Evolutionary conservation across 768 basidiomycete species (phyloP).

Genomic region (Brasilioporus rufonigricans): DNA sequence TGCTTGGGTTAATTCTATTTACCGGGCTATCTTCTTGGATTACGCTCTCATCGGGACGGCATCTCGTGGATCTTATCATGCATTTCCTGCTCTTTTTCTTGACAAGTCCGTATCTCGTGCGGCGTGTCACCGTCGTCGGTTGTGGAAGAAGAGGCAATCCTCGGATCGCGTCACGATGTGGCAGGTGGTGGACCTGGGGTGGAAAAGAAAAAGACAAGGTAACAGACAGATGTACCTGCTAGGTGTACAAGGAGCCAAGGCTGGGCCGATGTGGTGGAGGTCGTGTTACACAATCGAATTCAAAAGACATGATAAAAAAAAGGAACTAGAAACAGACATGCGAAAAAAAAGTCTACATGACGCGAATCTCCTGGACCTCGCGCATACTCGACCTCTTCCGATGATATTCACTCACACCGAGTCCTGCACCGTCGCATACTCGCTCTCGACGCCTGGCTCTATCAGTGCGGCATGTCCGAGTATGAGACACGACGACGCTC

Average conservation of each 20-base stretch:
- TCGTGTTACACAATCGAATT: too few relatives aligned
- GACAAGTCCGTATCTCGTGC: neutral
- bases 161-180: neutral
- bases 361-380: too few relatives aligned
- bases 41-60: neutral
- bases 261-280: too few relatives aligned
- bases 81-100: neutral
- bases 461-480: conserved; percentile 83
- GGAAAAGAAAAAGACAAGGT: neutral
- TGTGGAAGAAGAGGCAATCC: neutral
- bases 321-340: too few relatives aligned
- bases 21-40: neutral
- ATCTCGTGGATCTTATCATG: neutral
- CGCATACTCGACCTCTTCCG: too few relatives aligned
- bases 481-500: conserved; percentile 81
- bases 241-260: neutral
- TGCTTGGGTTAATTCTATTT: neutral
- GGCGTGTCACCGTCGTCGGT: neutral
- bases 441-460: conserved; percentile 94
- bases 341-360: neutral
- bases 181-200: neutral
- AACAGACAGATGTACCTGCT: neutral
- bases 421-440: conserved; percentile 81
- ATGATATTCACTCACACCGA: conserved; percentile 41
- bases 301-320: neutral